Conservation (phyloP, 2,329 filamentous ascomycete genomes). For the Alternaria incomplexa region DNA sequence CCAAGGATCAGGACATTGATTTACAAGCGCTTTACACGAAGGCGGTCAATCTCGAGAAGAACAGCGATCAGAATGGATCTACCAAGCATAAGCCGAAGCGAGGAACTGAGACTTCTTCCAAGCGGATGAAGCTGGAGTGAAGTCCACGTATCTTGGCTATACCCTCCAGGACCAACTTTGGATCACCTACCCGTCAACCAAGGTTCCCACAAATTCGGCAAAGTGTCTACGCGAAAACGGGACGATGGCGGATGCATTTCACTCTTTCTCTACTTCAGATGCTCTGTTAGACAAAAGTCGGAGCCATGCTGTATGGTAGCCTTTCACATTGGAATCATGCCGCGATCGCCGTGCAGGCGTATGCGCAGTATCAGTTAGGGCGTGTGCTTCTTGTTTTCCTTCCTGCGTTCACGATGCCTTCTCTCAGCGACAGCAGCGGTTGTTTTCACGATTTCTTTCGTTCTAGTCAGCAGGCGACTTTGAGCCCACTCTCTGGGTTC, state of each 20-base stretch:
- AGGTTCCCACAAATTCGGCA: not conserved
- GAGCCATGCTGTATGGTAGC: not conserved
- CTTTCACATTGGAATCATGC: not conserved
- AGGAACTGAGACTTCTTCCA: too few species aligned
- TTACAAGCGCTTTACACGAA: too few species aligned
- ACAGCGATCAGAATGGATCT: too few species aligned
- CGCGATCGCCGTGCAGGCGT: not conserved
- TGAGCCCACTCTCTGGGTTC: not conserved
- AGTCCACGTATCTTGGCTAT: too few species aligned
- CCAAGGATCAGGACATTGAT: too few species aligned
- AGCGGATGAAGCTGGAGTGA: too few species aligned
- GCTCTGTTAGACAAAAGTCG: not conserved
- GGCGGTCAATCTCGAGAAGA: too few species aligned
- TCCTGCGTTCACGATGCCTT: not conserved
- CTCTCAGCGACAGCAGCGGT: not conserved
- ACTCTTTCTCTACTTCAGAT: not conserved
- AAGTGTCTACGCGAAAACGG: not conserved
- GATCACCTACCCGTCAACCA: not conserved
- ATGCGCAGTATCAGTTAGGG: accelerated
- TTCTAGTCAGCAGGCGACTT: not conserved
- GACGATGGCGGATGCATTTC: not conserved
- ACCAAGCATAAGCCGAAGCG: too few species aligned
- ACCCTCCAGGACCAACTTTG: not conserved
- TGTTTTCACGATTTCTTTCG: not conserved
- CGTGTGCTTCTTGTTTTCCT: not conserved